Base-by-base conservation (phyloP, 2,329 filamentous ascomycete species). In the Lecanosticta acicola region DNA sequence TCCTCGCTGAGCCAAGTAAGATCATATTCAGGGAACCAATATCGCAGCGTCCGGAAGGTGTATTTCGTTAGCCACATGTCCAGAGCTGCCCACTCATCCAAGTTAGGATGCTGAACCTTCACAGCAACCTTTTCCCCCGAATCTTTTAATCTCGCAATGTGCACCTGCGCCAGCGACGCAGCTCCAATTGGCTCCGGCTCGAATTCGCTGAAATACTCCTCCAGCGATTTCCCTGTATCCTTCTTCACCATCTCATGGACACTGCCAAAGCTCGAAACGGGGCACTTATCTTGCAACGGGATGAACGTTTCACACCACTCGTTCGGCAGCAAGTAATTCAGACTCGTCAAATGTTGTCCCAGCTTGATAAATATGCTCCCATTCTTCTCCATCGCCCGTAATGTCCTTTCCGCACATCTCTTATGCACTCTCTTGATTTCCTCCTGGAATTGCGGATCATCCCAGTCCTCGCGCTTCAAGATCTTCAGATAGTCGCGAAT, bases 291-390 rank as follows among this genome's bases (percentile, higher is more conserved):
- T 69, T 98, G 93, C 18, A 98, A 74, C 0, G 93, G 93, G 56
- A 98, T 85, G 64, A 98, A 98, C 0, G 93, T 97, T 26, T 84
- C 84, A 24, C 89, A 95, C 90, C 91, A 97, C 69, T 97, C 91
- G 40, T 78, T 70, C 1, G 91, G 91, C 8, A 97, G 76, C 8
- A 97, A 77, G 66, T 97, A 97, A 62, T 93, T 94, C 85, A 97
- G 87, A 54, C 88, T 91, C 66, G 88, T 95, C 68, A 98, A 68
- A 69, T 98, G 93, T 61, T 98, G 93, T 5, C 93, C 93, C 32
- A 98, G 73, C 69, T 98, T 98, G 66, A 98, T 97, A 60, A 97
- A 98, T 53, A 98, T 95, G 20, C 91, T 94, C 19, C 94, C 93
- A 67, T 96, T 97, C 74, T 87, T 88, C 74, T 98, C 93, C 54